Conservation (phyloP, 192 early-diverging fungal genomes). For the Spinellus fusiger region DNA sequence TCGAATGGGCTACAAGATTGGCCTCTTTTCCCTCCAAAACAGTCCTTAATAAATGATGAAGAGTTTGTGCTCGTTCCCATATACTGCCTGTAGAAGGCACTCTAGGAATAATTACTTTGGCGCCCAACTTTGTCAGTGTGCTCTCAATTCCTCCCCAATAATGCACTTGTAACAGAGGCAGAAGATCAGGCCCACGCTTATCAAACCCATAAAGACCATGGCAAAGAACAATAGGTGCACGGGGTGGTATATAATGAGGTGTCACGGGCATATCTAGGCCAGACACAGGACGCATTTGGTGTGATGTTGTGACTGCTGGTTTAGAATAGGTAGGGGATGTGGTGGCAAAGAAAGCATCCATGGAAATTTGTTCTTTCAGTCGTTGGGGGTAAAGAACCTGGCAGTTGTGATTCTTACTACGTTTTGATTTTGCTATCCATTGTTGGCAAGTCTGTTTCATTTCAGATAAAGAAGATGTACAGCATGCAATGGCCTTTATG, state of each 20-base stretch:
- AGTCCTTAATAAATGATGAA: constrained; percentile 62
- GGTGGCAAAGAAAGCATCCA: too few relatives aligned
- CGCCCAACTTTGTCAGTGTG: constrained; percentile 70
- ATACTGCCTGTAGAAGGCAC: constrained; percentile 73
- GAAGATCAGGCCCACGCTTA: constrained; percentile 65
- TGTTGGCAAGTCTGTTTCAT: too few relatives aligned
- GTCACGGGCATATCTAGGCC: constrained; percentile 43
- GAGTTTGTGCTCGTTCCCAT: constrained; percentile 65
- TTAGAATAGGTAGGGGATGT: too few relatives aligned
- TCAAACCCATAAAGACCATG: constrained; percentile 94
- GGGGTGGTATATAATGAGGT: constrained; percentile 66
- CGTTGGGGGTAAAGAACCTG: too few relatives aligned
- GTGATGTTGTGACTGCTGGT: too few relatives aligned
- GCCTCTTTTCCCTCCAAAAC: constrained; percentile 50
- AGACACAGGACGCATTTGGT: background rate
- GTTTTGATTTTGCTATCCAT: too few relatives aligned
- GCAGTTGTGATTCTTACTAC: too few relatives aligned
- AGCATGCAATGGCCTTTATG: too few relatives aligned
- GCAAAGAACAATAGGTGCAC: constrained; percentile 78
- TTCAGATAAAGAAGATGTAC: too few relatives aligned
- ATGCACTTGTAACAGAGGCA: constrained; percentile 80
- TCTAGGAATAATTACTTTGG: constrained; percentile 72
- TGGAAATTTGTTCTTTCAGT: too few relatives aligned
- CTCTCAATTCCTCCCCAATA: constrained; percentile 82
- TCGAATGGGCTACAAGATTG: constrained; percentile 92